Evolutionary conservation across 2,329 filamentous ascomycete genomes (phyloP).

Genomic region (Harringtonia aguacate): DNA sequence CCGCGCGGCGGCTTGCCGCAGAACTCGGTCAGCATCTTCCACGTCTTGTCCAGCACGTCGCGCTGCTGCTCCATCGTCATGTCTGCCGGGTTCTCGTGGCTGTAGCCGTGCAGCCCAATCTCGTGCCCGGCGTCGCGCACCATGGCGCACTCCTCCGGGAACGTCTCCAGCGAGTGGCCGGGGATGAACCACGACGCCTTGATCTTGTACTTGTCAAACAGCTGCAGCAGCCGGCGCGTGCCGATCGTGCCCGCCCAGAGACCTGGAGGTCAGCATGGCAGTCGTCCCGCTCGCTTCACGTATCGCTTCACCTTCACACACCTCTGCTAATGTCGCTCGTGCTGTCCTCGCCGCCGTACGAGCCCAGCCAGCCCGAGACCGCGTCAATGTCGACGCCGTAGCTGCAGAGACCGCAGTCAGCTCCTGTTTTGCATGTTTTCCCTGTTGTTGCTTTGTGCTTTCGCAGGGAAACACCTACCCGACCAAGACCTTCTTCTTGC

Average conservation of each 20-base stretch:
- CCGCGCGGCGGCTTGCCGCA: conserved; percentile 62
- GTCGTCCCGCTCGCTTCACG: neutral
- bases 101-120: conserved; percentile 33
- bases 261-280: neutral
- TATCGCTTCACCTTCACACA: conserved; percentile 14
- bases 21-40: conserved; percentile 59
- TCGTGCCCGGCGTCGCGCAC: conserved; percentile 36
- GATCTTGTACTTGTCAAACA: conserved; percentile 63
- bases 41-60: conserved; percentile 66
- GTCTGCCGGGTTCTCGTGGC: conserved; percentile 32
- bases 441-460: no score
- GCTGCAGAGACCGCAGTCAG: conserved; percentile 23
- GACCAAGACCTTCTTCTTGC: conserved; percentile 9
- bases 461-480: neutral
- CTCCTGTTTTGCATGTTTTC: no score
- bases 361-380: conserved; percentile 67
- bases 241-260: conserved; percentile 60
- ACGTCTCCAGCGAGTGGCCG: conserved; percentile 36
- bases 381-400: conserved; percentile 68
- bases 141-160: conserved; percentile 32
- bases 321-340: conserved; percentile 63
- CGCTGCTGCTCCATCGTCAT: conserved; percentile 62
- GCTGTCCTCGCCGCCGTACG: conserved; percentile 63
- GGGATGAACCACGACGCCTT: conserved; percentile 48
- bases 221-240: conserved; percentile 53